Conservation (phyloP, 257 asterid genomes). For the Voacanga thouarsii region DNA sequence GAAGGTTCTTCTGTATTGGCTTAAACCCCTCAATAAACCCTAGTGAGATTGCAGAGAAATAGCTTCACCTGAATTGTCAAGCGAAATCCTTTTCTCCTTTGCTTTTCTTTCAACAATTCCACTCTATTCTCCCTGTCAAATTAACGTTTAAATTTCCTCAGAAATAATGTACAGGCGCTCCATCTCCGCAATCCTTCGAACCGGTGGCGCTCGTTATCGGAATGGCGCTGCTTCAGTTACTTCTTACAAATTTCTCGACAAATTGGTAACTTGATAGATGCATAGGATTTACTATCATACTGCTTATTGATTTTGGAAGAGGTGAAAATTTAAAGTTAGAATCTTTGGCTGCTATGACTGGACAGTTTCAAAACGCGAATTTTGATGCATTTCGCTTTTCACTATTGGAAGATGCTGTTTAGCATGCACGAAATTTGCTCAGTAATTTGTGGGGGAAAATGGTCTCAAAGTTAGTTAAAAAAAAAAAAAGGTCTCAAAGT, state of each 20-base stretch:
- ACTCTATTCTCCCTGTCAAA: background rate
- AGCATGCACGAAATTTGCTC: background rate
- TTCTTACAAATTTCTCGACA: conserved; percentile 31
- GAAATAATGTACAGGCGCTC: conserved; percentile 66
- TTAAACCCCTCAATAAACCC: conserved; percentile 10
- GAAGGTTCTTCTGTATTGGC: background rate
- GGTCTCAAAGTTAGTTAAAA: background rate
- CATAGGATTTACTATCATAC: background rate
- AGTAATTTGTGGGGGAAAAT: background rate
- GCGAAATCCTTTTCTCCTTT: background rate
- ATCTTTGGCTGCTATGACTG: too few species aligned
- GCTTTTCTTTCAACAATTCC: background rate
- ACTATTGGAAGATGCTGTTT: background rate
- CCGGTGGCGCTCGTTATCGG: conserved; percentile 41
- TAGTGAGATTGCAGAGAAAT: background rate
- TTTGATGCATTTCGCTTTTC: background rate
- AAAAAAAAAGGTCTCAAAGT: too few species aligned
- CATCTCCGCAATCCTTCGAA: conserved; percentile 47
- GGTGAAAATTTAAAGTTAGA: too few species aligned
- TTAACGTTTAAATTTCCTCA: background rate
- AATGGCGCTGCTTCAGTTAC: conserved; percentile 40
- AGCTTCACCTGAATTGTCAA: background rate
- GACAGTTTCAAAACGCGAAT: background rate
- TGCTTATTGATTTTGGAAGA: background rate
- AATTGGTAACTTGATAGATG: conserved; percentile 27